Evolutionary conservation across 345 rosid genomes (phyloP).

Genomic region (Mercurialis annua): DNA sequence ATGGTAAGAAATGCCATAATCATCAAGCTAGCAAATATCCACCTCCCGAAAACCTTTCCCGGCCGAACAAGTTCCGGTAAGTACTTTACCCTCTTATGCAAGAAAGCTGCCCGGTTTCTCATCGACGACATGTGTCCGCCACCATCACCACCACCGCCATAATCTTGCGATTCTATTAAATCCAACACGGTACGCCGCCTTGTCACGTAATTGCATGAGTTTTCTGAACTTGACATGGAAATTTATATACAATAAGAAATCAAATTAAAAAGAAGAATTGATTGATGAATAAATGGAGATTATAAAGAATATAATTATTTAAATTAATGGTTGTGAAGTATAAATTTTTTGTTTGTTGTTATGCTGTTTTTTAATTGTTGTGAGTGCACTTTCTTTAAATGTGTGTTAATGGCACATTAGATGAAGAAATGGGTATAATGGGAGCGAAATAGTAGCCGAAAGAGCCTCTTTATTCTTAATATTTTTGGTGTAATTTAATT

Average conservation of each 20-base stretch:
- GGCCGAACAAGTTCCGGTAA: not conserved
- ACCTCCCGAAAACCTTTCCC: not conserved
- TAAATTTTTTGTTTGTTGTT: not conserved
- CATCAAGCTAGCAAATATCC: not conserved
- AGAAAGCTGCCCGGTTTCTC: not conserved
- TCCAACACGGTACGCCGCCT: not conserved
- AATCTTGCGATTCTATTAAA: not conserved
- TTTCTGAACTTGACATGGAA: conserved; percentile 5
- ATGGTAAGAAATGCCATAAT: not conserved
- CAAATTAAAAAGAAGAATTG: too few relatives aligned
- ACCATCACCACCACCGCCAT: not conserved
- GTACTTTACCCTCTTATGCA: not conserved
- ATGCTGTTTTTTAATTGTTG: not conserved
- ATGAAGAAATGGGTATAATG: not conserved
- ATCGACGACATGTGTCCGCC: not conserved
- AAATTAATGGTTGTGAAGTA: not conserved
- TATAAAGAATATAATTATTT: not conserved
- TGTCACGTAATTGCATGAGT: not conserved
- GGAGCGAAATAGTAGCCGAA: conserved; percentile 10
- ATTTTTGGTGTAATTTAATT: not conserved
- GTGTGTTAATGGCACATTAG: not conserved
- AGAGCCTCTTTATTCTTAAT: not conserved
- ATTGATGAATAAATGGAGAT: not conserved
- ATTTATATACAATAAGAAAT: not conserved
- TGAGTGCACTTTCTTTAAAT: not conserved